phyloP scores from a whole-genome alignment of 805 yeast species.

The Lipomyces chichibuensis region DNA sequence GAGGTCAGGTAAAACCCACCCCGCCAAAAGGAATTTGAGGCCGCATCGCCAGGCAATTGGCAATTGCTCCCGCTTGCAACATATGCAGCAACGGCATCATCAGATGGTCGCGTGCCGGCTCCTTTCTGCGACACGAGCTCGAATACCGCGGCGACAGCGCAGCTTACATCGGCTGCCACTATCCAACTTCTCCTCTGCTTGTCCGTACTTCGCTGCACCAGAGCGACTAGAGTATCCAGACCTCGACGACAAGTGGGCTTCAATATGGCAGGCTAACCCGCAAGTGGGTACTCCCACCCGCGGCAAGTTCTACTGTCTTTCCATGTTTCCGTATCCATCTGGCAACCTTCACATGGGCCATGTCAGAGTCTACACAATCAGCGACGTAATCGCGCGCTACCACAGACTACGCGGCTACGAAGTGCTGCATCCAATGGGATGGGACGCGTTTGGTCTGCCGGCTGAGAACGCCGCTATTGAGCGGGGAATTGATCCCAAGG shows the following conservation, averaged over 20 bases:
- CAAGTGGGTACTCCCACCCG: conserved; percentile 19
- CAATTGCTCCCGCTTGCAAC: background rate
- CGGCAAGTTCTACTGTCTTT: conserved; percentile 56
- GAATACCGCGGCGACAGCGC: background rate
- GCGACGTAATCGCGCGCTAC: conserved; percentile 80
- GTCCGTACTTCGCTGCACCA: background rate
- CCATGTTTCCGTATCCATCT: conserved; percentile 97
- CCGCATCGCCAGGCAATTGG: background rate
- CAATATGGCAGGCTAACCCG: conserved; percentile 16
- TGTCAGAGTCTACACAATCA: conserved; percentile 85
- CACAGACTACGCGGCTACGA: conserved; percentile 72
- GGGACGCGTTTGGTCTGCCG: conserved; percentile 99
- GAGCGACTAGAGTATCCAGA: conserved; percentile 20
- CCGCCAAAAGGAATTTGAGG: background rate
- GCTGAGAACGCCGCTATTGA: conserved; percentile 98
- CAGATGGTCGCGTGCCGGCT: background rate
- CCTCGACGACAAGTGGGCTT: conserved; percentile 27
- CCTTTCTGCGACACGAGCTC: background rate
- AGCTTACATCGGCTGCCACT: background rate
- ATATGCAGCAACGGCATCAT: background rate
- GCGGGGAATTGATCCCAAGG: conserved; percentile 71
- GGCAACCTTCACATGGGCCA: conserved; percentile 94
- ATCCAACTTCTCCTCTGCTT: background rate
- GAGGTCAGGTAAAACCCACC: background rate
- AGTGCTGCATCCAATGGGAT: conserved; percentile 96